Base-by-base conservation (phyloP, 495 filamentous ascomycete species). In the Letharia lupina region DNA sequence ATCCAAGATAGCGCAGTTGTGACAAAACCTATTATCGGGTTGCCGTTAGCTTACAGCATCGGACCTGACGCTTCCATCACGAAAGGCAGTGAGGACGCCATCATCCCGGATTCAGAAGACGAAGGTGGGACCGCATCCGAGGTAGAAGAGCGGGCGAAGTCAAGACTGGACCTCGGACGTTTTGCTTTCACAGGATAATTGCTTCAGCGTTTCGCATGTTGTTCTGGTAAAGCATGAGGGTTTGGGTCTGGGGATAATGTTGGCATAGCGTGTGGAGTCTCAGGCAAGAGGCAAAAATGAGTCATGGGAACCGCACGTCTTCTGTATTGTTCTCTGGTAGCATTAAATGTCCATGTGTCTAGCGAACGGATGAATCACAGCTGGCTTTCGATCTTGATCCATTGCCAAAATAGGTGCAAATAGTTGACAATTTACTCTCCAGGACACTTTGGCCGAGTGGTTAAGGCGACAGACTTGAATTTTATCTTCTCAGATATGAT, bases 51-150 rank as follows among this genome's bases (percentile, higher is more conserved):
- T 23, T 40, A 64, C 41, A 67, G 61, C 39, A 54, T 60, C 13
- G 63, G 52, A 28, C 52, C 48, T 41, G 68, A 65, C 35, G 63
- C 60, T 23, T 45, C 65, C 11, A 23, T 41, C 0, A 57, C 70
- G 15, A 77, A 82, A 60, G 90, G 91, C 2, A 93, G 90, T 70
- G 91, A 95, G 72, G 91, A 95, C 69, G 74, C 86, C 56, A 81
- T 95, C 23, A 74, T 89, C 4, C 87, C 88, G 0, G 82, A 88
- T 61, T 90, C 88, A 68, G 87, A 90, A 47, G 87, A 78, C 13
- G 77, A 80, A 18, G 28, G 33, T 6, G 28, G 23, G 8, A 62
- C 40, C 16, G 41, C 37, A 50, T 39, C 58, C 15, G 66, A 63
- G 39, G n/a, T 37, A 20, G 42, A 61, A n/a, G 65, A 41, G 44